Conservation (phyloP, 1,284 basidiomycete genomes). For the Somion occarium region DNA sequence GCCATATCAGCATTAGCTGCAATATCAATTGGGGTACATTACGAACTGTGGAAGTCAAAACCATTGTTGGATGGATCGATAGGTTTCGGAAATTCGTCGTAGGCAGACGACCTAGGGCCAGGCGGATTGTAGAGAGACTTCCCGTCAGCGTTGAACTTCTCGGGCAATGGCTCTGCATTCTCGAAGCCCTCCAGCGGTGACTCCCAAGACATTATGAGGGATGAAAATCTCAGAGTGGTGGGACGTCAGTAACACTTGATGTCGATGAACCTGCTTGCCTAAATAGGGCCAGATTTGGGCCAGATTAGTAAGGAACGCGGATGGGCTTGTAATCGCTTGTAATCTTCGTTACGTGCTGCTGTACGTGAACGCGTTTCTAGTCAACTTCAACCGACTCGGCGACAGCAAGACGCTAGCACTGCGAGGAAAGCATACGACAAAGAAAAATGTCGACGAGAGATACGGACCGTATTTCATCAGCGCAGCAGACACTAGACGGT, state of each 20-base stretch:
- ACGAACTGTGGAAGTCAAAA: constrained; percentile 66
- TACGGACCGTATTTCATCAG: constrained; percentile 62
- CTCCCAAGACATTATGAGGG: constrained; percentile 16
- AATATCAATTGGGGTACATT: neutral
- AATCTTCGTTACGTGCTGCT: constrained; percentile 1
- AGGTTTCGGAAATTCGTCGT: constrained; percentile 49
- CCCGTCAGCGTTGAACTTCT: constrained; percentile 47
- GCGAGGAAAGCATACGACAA: neutral
- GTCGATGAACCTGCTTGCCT: constrained; percentile 1
- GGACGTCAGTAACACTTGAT: neutral
- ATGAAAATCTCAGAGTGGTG: constrained; percentile 2
- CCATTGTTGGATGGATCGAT: constrained; percentile 50
- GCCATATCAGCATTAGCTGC: neutral
- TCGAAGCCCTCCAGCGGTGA: constrained; percentile 44
- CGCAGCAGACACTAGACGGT: constrained; percentile 79
- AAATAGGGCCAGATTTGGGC: neutral
- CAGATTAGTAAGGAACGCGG: constrained; percentile 1
- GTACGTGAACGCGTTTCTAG: too few relatives aligned
- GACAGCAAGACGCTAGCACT: neutral
- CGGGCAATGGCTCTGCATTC: constrained; percentile 44
- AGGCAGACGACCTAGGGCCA: constrained; percentile 40
- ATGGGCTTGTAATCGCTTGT: neutral
- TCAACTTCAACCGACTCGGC: too few relatives aligned
- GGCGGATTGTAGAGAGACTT: constrained; percentile 52
- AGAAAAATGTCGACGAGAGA: constrained; percentile 37